phyloP scores from a whole-genome alignment of 2,329 filamentous ascomycete species.

The Pestalotiopsis sp. region DNA sequence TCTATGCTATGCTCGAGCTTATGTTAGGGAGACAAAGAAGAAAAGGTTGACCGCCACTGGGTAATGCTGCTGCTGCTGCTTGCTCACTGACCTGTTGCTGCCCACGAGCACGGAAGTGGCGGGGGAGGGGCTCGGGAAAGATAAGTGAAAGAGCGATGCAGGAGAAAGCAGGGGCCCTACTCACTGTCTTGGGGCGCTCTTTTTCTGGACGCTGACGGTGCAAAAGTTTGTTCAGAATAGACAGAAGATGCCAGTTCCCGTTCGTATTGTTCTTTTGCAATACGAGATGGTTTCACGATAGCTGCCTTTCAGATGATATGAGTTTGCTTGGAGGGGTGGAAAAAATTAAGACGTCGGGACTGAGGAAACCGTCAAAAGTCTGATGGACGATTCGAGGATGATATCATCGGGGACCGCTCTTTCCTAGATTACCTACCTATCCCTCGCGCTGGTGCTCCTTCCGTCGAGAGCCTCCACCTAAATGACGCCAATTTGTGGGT shows the following conservation, averaged over 20 bases:
- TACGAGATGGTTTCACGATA: slow-evolving; percentile 3
- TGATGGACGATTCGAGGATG: not conserved
- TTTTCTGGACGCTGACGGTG: not conserved
- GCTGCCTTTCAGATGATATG: not conserved
- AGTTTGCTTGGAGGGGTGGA: not conserved
- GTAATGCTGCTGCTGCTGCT: not conserved
- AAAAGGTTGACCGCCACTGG: slow-evolving; percentile 12
- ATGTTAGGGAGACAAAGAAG: slow-evolving; percentile 8
- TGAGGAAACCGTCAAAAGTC: not conserved
- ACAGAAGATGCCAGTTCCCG: not conserved
- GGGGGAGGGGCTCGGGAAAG: slow-evolving; percentile 1
- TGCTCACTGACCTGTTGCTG: no score
- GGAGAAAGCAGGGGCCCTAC: not conserved
- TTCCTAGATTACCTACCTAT: not conserved
- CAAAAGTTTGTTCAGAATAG: not conserved
- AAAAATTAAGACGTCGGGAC: not conserved
- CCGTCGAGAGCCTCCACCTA: not conserved
- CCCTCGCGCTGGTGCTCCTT: not conserved
- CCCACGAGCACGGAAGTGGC: not conserved
- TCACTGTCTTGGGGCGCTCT: not conserved
- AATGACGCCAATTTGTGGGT: slow-evolving; percentile 11
- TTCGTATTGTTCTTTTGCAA: not conserved
- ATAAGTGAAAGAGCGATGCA: not conserved
- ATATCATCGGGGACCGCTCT: slow-evolving; percentile 2
- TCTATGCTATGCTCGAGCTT: slow-evolving; percentile 3